A percentile compares a stretch with the other conserved stretches of the same genome.
These are phyloP conservation scores for Lenwebbia sp. DNA, from an alignment of 345 rosid genomes.

Conservation along the genomic window DNA sequence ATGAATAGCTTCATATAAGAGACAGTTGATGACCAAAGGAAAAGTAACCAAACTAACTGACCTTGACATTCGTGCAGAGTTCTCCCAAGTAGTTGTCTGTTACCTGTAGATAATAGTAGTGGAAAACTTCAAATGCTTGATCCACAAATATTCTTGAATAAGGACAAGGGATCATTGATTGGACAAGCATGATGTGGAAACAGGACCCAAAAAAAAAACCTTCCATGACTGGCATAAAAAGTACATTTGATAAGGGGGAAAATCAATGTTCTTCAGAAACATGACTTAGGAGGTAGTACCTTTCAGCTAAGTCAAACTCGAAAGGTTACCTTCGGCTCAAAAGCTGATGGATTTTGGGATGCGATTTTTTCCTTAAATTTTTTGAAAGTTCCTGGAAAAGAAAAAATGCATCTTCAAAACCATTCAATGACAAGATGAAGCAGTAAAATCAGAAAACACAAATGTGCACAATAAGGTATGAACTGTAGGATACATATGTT, in stretches of 20 bases:
- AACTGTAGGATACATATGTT: background rate
- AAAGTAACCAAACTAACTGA: conserved; percentile 12
- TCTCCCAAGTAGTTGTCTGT: conserved; percentile 67
- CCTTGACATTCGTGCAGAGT: conserved; percentile 61
- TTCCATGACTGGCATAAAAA: background rate
- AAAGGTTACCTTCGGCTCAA: conserved; percentile 47
- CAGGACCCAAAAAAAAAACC: background rate
- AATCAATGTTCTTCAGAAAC: background rate
- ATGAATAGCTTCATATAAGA: background rate
- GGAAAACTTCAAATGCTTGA: background rate
- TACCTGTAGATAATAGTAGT: conserved; percentile 22
- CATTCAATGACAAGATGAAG: background rate
- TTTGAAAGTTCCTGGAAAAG: conserved; percentile 57
- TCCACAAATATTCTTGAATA: background rate
- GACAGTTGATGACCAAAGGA: background rate
- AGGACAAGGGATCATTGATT: background rate
- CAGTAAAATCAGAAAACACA: background rate
- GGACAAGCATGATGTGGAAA: background rate
- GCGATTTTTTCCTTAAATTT: conserved; percentile 65
- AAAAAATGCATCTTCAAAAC: background rate
- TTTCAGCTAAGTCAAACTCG: background rate
- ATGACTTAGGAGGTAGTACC: background rate
- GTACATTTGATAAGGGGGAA: background rate
- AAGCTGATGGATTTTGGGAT: conserved; percentile 54
- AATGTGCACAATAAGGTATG: background rate